phyloP scores from a whole-genome alignment of 1,284 basidiomycete species.

The Ceratobasidium sp. region DNA sequence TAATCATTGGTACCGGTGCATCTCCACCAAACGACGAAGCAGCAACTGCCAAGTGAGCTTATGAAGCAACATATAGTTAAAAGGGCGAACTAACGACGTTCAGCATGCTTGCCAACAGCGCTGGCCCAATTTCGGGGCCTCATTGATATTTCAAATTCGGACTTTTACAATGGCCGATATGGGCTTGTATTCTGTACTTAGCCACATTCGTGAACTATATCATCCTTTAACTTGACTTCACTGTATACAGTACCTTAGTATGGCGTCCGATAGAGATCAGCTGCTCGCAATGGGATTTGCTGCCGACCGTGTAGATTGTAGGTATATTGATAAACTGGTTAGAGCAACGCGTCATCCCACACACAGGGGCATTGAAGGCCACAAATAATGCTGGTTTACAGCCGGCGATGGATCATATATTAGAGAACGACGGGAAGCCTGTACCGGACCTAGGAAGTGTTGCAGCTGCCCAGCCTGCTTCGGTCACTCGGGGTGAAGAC shows the following conservation, averaged over 20 bases:
- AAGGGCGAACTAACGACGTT: no score
- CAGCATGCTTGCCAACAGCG: constrained; percentile 12
- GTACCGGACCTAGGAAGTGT: constrained; percentile 66
- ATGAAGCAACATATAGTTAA: no score
- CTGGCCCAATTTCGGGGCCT: neutral
- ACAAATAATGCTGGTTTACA: constrained; percentile 81
- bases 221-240: constrained; percentile 2
- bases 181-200: neutral
- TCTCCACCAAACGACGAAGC: no score
- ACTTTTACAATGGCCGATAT: neutral
- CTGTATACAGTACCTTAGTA: constrained; percentile 42
- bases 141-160: neutral
- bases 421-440: constrained; percentile 77
- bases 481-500: constrained; percentile 55
- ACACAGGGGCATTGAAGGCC: constrained; percentile 81
- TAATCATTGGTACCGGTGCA: no score
- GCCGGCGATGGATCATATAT: constrained; percentile 87
- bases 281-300: constrained; percentile 89
- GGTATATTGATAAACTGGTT: constrained; percentile 47
- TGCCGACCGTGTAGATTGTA: constrained; percentile 81
- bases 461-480: constrained; percentile 42
- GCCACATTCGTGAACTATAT: neutral
- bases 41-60: no score
- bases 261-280: constrained; percentile 71
- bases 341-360: constrained; percentile 13